phyloP scores from a whole-genome alignment of 1,284 basidiomycete species.

The Cutaneotrichosporon mucoides region DNA sequence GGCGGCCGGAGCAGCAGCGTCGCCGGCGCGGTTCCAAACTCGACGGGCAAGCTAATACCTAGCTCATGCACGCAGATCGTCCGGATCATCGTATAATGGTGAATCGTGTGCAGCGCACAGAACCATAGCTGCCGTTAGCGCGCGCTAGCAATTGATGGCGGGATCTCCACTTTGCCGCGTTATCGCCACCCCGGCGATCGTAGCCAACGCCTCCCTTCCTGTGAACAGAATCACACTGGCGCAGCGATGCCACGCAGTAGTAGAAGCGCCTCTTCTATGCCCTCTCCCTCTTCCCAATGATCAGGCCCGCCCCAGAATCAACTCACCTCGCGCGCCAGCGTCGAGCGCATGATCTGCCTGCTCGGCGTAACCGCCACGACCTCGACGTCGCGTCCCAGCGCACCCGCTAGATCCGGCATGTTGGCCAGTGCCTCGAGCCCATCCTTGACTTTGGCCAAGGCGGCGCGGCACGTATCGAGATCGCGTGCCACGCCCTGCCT shows the following conservation, averaged over 20 bases:
- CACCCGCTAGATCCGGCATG: constrained; percentile 15
- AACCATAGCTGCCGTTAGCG: constrained; percentile 39
- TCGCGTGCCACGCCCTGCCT: constrained; percentile 27
- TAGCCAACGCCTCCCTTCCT: no score
- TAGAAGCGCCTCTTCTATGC: no score
- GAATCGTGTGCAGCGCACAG: constrained; percentile 43
- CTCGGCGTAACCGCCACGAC: constrained; percentile 41
- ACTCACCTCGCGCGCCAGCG: constrained; percentile 43
- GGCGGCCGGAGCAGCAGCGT: constrained; percentile 37
- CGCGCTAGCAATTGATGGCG: no score
- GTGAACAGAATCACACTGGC: no score
- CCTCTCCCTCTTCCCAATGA: no score
- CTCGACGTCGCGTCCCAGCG: constrained; percentile 27
- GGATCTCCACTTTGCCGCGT: no score
- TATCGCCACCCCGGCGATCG: no score
- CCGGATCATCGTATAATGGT: constrained; percentile 46
- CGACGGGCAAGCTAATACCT: constrained; percentile 37
- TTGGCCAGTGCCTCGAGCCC: constrained; percentile 27
- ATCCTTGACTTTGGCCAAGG: constrained; percentile 24
- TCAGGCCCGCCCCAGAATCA: no score
- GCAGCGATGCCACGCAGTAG: no score
- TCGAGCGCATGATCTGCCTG: constrained; percentile 33
- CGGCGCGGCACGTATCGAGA: constrained; percentile 24
- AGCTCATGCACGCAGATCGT: constrained; percentile 47
- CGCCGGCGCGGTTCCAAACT: constrained; percentile 46